A percentile compares a stretch with the other conserved stretches of the same genome.
Evolutionary conservation across 2,329 filamentous ascomycete species (phyloP).

Genomic region (Cordyceps farinosa): DNA sequence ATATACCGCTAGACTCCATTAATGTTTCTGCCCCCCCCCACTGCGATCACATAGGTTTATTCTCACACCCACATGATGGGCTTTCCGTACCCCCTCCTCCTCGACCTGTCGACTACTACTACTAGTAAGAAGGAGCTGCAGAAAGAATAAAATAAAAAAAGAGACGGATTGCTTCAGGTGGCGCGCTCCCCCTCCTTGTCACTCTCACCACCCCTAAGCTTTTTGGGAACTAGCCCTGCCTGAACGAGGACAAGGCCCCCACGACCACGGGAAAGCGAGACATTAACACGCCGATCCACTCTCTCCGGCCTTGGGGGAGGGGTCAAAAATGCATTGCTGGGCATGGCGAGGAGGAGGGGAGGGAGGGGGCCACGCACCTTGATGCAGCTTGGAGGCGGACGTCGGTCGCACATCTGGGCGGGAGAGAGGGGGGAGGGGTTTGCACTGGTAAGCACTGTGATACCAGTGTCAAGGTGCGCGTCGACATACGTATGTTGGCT

Average conservation of each 20-base stretch:
- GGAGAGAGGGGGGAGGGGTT: neutral
- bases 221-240: neutral
- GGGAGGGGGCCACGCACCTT: neutral
- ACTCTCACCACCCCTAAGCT: neutral
- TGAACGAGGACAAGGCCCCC: neutral
- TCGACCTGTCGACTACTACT: neutral
- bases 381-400: neutral
- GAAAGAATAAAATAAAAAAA: neutral
- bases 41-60: neutral
- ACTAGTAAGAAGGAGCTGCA: neutral
- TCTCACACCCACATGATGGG: neutral
- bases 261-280: constrained; percentile 1
- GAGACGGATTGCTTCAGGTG: constrained; percentile 1
- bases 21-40: neutral
- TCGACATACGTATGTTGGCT: constrained; percentile 10
- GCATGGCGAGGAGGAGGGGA: neutral
- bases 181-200: neutral
- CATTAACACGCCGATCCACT: neutral
- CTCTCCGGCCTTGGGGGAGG: neutral
- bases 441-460: constrained; percentile 1
- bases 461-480: neutral
- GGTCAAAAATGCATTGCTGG: neutral
- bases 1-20: neutral
- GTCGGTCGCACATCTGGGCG: neutral
- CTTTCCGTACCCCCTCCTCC: neutral